Evolutionary conservation across 176 grass and related monocot species (phyloP), one percentile per base, ranked within the genome.

Genomic region (sorghum (Sorghum bicolor)): DNA sequence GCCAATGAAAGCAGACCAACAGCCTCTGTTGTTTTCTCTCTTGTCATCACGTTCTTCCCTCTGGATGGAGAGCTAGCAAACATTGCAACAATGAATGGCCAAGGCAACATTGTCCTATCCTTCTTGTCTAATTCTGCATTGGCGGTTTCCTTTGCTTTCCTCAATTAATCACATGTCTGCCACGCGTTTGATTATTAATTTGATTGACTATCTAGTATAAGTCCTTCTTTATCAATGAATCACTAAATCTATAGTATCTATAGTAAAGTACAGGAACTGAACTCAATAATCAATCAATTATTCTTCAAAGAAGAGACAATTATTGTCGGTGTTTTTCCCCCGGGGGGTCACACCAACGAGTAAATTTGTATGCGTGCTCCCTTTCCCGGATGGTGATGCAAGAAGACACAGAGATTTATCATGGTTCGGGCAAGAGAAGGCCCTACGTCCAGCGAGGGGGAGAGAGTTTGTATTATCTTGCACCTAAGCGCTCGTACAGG

Each of bases 21-120:
- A 52, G 52, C 66, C 65, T 58, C 82, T 84, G 83, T 82, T 82
- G 73, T 80, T 80, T 67, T 67, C 83, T 64, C 75, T 73, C 83
- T 67, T 82, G 57, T 86, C 76, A 78, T 72, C 83, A 57, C 72
- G 60, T 45, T 73, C 45, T 2, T 5, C 11, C 5, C 12, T 64
- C n/a, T n/a, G 62, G 28, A 28, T 60, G 78, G 72, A 77, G 75
- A 79, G 26, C 43, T 50, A 50, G 26, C 71, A 72, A 47, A 36
- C 57, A 61, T 39, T 60, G 68, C 52, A 67, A 80, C 62, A 77
- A 62, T 77, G 13, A 15, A 39, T 53, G 63, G 19, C 34, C 43
- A 31, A 64, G 25, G 24, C 8, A 44, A 11, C 16, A 53, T 75
- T 83, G 88, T 90, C 74, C 45, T 79, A 30, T 83, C 79, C 67